A percentile compares a stretch with the other conserved stretches of the same genome.
phyloP scores from a whole-genome alignment of 129 eudicot genomes.

The Lonicera japonica region DNA sequence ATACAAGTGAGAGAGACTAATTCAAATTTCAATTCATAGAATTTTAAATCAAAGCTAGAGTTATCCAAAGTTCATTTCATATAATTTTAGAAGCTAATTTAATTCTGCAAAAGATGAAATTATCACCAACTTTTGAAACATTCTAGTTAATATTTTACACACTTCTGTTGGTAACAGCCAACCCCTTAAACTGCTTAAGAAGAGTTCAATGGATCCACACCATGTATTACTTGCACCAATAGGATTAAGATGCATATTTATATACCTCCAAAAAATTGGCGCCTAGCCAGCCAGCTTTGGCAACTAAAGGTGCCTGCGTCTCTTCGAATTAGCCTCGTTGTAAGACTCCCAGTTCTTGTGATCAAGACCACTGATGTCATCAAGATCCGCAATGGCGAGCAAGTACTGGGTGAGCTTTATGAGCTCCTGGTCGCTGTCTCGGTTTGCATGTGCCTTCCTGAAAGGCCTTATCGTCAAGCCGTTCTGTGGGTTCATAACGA shows the following conservation, averaged over 20 bases:
- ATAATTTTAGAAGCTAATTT: too few relatives aligned
- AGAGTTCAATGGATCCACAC: background rate
- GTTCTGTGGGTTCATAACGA: slow-evolving; percentile 96
- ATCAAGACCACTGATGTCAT: slow-evolving; percentile 75
- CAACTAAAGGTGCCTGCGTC: slow-evolving; percentile 58
- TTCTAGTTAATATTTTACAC: too few relatives aligned
- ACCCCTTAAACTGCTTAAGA: too few relatives aligned
- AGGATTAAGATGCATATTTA: background rate
- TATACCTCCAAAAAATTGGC: background rate
- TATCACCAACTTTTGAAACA: too few relatives aligned
- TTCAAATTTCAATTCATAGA: too few relatives aligned
- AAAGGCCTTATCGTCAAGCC: slow-evolving; percentile 84
- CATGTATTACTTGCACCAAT: background rate
- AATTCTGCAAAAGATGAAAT: too few relatives aligned
- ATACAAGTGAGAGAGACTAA: too few relatives aligned
- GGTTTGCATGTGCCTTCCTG: slow-evolving; percentile 85
- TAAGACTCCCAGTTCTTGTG: slow-evolving; percentile 79
- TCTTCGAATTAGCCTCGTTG: slow-evolving; percentile 49
- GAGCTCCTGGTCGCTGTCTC: slow-evolving; percentile 77
- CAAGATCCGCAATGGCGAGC: slow-evolving; percentile 90
- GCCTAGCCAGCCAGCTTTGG: background rate
- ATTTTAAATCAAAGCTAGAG: too few relatives aligned
- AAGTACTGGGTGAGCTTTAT: slow-evolving; percentile 87
- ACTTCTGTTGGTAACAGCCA: too few relatives aligned
- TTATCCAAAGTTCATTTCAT: too few relatives aligned